phyloP scores from a whole-genome alignment of 441 rosid genomes.

The Pelargonium citronellum region DNA sequence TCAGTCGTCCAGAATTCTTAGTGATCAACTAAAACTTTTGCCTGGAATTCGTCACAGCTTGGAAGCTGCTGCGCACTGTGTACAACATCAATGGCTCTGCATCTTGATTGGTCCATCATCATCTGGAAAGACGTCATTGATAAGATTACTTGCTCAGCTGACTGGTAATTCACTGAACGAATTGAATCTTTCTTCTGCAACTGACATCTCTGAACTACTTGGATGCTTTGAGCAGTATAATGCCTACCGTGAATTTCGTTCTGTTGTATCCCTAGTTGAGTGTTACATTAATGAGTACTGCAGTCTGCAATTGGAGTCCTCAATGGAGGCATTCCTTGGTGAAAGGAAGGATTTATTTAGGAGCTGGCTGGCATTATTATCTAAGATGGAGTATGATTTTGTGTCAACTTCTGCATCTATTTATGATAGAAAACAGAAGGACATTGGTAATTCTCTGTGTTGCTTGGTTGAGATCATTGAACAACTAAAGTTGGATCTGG shows the following conservation, averaged over 20 bases:
- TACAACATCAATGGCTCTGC: constrained; percentile 78
- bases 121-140: constrained; percentile 90
- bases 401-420: constrained; percentile 36
- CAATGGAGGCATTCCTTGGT: constrained; percentile 32
- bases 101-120: constrained; percentile 89
- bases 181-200: constrained; percentile 79
- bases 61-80: constrained; percentile 85
- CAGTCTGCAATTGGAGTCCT: constrained; percentile 46
- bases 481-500: constrained; percentile 43
- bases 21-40: constrained; percentile 53
- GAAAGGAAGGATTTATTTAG: constrained; percentile 43
- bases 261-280: constrained; percentile 56
- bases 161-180: constrained; percentile 78
- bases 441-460: constrained; percentile 38
- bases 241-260: constrained; percentile 62
- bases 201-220: constrained; percentile 93
- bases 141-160: constrained; percentile 76
- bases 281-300: constrained; percentile 59
- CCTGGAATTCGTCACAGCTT: constrained; percentile 73
- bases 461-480: constrained; percentile 48
- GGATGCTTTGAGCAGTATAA: constrained; percentile 98
- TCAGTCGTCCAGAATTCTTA: constrained; percentile 34
- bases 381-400: constrained; percentile 37
- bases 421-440: constrained; percentile 28
- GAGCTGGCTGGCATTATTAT: constrained; percentile 62